Evolutionary conservation across 306 rosid genomes (phyloP), one percentile per base, ranked within the genome.

Genomic region (Cyclanthera cordifolia): DNA sequence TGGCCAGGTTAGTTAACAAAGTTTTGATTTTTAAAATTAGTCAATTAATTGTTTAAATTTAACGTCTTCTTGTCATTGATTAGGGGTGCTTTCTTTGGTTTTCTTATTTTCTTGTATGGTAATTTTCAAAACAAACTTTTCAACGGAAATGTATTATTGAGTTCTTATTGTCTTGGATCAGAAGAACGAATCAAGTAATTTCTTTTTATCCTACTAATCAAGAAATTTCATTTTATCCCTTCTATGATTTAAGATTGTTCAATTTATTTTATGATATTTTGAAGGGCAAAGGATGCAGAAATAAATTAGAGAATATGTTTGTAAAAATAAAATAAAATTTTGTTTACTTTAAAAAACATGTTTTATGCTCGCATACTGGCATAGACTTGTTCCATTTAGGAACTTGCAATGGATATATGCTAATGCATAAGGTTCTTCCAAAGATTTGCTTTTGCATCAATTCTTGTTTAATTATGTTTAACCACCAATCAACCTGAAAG

Each of bases 1-100:
- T 85, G 99, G 99, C 77, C 96, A 88, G 85, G 99, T 94, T 83
- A 76, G 88, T 78, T 34, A 53, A 27, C 54, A 70, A 61, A 30
- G 47, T 58, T 51, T 41, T 24, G n/a, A n/a, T 34, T 17, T 5
- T 7, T 20, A n/a, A 50, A n/a, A 50, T 50, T 17, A 50, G 4
- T 50, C 11, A 50, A 52, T 52, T 52, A 52, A 20, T 20, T 52
- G 20, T 51, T 51, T 51, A 5, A n/a, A 16, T 19, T 19, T 52
- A 19, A 52, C 20, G 43, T 46, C 53, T 21, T 45, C 9, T 20
- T 17, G 2, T 25, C 70, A 59, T 32, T 2, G 10, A 27, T 63
- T 23, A 6, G 24, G 25, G 3, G 14, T 66, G 21, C 24, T 45
- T 21, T 23, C 41, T 24, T 39, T 32, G 3, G 27, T 59, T 27